phyloP scores from a whole-genome alignment of 2,329 filamentous ascomycete genomes.

The Ustulina deusta region DNA sequence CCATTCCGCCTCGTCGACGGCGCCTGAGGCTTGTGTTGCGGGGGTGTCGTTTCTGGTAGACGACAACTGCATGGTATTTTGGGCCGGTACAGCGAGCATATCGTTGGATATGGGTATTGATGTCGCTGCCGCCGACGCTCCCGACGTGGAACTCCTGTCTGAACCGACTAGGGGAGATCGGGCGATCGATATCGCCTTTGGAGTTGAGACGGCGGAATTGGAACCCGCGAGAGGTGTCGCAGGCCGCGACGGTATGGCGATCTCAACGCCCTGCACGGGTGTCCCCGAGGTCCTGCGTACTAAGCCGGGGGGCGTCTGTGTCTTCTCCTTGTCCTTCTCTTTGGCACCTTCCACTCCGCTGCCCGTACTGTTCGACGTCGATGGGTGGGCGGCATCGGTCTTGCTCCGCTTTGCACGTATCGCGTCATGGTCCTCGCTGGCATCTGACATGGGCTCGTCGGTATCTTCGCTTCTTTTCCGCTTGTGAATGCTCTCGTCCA shows the following conservation, averaged over 20 bases:
- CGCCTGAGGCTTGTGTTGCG: slow-evolving; percentile 24
- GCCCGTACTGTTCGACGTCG: slow-evolving; percentile 5
- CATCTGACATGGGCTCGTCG: slow-evolving; percentile 49
- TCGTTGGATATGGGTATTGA: slow-evolving; percentile 46
- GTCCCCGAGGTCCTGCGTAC: slow-evolving; percentile 63
- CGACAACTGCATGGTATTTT: slow-evolving; percentile 1
- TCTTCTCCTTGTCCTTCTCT: slow-evolving; percentile 45
- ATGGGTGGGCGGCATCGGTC: slow-evolving; percentile 48
- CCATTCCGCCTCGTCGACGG: slow-evolving; percentile 81
- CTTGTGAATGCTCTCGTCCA: slow-evolving; percentile 43
- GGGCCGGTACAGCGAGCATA: slow-evolving; percentile 31
- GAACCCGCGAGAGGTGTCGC: slow-evolving; percentile 66
- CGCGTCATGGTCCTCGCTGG: slow-evolving; percentile 47
- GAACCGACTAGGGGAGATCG: slow-evolving; percentile 55
- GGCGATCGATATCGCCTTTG: slow-evolving; percentile 53
- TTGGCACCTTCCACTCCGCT: slow-evolving; percentile 32
- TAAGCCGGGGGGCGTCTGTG: slow-evolving; percentile 54
- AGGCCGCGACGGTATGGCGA: slow-evolving; percentile 73
- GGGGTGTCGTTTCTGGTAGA: slow-evolving; percentile 12
- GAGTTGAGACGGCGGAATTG: slow-evolving; percentile 59
- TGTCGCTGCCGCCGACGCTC: slow-evolving; percentile 25
- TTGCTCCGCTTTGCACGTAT: slow-evolving; percentile 61
- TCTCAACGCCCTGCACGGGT: slow-evolving; percentile 67
- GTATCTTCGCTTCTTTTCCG: slow-evolving; percentile 47
- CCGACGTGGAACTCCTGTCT: slow-evolving; percentile 33